Conservation (phyloP, 495 filamentous ascomycete species). For the Poronia punctata region DNA sequence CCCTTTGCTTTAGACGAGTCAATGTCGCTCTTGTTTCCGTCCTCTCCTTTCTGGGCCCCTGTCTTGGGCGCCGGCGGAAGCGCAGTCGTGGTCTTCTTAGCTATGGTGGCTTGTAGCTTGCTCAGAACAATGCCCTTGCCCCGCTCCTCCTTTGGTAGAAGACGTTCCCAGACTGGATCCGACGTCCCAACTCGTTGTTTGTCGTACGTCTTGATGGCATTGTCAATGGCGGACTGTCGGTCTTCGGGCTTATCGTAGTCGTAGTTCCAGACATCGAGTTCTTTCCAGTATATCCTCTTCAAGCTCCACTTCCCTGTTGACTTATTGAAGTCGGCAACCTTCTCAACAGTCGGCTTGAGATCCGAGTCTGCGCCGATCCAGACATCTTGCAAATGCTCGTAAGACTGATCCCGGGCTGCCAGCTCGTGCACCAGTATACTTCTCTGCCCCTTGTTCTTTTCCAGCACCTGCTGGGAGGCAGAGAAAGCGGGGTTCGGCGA, state of each 20-base stretch:
- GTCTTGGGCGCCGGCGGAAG: constrained; percentile 49
- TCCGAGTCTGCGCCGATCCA: constrained; percentile 54
- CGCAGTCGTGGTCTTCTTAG: constrained; percentile 48
- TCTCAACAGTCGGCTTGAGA: constrained; percentile 47
- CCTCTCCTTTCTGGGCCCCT: constrained; percentile 50
- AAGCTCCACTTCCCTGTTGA: constrained; percentile 59
- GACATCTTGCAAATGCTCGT: constrained; percentile 48
- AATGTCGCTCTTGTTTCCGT: constrained; percentile 48
- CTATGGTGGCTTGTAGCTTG: constrained; percentile 57
- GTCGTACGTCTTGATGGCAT: constrained; percentile 77
- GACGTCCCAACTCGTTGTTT: constrained; percentile 62
- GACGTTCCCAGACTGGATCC: constrained; percentile 72
- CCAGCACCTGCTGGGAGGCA: constrained; percentile 43
- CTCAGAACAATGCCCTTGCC: constrained; percentile 77
- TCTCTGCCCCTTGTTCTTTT: constrained; percentile 46
- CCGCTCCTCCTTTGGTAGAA: constrained; percentile 67
- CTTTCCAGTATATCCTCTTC: constrained; percentile 66
- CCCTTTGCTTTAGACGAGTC: constrained; percentile 46
- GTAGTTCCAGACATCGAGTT: constrained; percentile 77
- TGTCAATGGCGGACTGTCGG: constrained; percentile 72
- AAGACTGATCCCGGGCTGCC: constrained; percentile 53
- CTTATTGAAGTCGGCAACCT: constrained; percentile 49
- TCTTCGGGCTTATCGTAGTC: constrained; percentile 59
- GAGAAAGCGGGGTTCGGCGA: constrained; percentile 47
- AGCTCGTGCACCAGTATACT: constrained; percentile 68